Evolutionary conservation across 2,329 filamentous ascomycete species (phyloP).

Genomic region (Colletotrichum gigasporum): DNA sequence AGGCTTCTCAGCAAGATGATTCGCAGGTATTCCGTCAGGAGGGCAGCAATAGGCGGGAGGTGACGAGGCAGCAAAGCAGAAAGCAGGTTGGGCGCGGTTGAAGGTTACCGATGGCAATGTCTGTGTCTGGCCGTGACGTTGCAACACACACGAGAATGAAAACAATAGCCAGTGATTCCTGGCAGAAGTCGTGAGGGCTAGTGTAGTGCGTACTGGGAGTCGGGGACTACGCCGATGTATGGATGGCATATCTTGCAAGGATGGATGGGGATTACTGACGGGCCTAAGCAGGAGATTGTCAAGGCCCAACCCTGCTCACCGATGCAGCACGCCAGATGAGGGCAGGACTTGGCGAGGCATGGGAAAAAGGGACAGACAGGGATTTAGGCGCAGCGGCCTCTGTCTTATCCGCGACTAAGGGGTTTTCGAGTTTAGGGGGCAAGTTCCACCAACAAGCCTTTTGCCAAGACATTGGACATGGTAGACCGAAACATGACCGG

Average conservation of each 20-base stretch:
- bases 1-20: neutral
- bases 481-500: conserved; percentile 15
- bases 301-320: conserved; percentile 22
- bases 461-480: conserved; percentile 19
- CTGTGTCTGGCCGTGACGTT: neutral
- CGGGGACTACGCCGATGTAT: no score
- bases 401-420: conserved; percentile 27
- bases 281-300: conserved; percentile 23
- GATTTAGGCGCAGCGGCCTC: conserved; percentile 19
- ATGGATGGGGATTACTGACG: conserved; percentile 10
- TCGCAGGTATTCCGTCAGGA: neutral
- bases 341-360: conserved; percentile 5
- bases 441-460: conserved; percentile 22
- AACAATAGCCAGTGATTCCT: neutral
- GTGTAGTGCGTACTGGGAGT: no score
- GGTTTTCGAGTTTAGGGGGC: conserved; percentile 21
- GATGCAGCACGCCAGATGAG: conserved; percentile 11
- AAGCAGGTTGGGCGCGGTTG: neutral
- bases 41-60: neutral
- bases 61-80: neutral
- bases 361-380: conserved; percentile 7
- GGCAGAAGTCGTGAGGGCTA: neutral
- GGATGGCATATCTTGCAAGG: conserved; percentile 7
- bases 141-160: neutral
- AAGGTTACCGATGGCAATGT: neutral